These are phyloP conservation scores for Euphrasia confusa DNA, from an alignment of 257 asterid species.

Conservation along the genomic window DNA sequence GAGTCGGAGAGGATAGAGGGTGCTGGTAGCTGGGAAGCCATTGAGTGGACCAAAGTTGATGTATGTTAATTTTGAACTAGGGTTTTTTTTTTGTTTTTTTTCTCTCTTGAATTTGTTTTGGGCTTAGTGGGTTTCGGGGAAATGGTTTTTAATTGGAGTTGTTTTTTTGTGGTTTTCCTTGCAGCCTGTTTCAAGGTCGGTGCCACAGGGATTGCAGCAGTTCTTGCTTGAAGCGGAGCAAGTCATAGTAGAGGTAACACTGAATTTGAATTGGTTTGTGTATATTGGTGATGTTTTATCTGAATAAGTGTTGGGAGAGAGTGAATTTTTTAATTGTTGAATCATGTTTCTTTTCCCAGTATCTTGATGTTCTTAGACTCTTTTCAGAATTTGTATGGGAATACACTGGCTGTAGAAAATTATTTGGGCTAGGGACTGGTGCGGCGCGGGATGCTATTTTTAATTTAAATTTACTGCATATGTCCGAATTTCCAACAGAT, in stretches of 20 bases:
- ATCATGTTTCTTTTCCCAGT: background rate
- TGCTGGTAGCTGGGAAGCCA: slow-evolving; percentile 83
- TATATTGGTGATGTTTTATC: background rate
- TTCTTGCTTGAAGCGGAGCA: slow-evolving; percentile 66
- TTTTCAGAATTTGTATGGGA: slow-evolving; percentile 7
- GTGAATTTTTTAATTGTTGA: slow-evolving; percentile 11
- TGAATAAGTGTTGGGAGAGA: background rate
- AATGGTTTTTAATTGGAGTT: slow-evolving; percentile 11
- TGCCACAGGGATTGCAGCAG: slow-evolving; percentile 54
- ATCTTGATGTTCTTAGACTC: slow-evolving; percentile 7
- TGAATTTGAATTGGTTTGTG: slow-evolving; percentile 15
- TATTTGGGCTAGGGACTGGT: background rate
- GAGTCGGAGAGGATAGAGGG: slow-evolving; percentile 79
- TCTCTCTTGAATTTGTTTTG: background rate
- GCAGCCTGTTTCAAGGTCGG: slow-evolving; percentile 70
- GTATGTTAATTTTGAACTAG: slow-evolving; percentile 36
- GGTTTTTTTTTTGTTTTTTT: slow-evolving; percentile 20
- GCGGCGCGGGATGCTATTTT: background rate
- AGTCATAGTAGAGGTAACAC: slow-evolving; percentile 63
- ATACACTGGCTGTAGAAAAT: slow-evolving; percentile 8
- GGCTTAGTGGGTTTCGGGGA: background rate
- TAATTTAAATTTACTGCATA: background rate
- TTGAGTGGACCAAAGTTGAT: slow-evolving; percentile 93
- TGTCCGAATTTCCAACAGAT: slow-evolving; percentile 2
- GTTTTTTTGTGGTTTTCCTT: background rate